Conservation (phyloP, 2,329 filamentous ascomycete species). For the Cordyceps fumosorosea region DNA sequence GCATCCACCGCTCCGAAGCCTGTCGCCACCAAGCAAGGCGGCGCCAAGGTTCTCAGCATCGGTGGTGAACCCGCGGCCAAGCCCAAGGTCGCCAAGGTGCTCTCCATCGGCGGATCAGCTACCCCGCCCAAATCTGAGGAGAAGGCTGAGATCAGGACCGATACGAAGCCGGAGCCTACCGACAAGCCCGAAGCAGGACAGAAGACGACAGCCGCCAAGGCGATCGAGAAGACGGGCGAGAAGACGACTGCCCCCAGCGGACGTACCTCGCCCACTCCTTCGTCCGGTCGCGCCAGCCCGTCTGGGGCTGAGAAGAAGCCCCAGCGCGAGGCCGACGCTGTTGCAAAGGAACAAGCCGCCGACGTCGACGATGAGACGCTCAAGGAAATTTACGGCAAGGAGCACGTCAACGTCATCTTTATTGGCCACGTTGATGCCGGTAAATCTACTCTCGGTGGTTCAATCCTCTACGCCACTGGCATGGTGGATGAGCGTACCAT, state of each 20-base stretch:
- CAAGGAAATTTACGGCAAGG: conserved; percentile 94
- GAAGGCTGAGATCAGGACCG: conserved; percentile 39
- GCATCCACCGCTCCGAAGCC: conserved; percentile 47
- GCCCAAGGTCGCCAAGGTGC: conserved; percentile 39
- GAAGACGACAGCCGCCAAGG: conserved; percentile 81
- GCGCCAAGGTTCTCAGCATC: conserved; percentile 73
- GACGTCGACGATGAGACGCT: conserved; percentile 68
- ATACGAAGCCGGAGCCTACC: conserved; percentile 42
- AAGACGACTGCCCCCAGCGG: conserved; percentile 47
- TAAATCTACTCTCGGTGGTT: conserved; percentile 92
- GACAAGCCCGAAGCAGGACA: conserved; percentile 61
- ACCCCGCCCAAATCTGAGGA: conserved; percentile 34
- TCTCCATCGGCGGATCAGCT: conserved; percentile 34
- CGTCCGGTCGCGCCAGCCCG: conserved; percentile 79
- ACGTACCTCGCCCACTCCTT: conserved; percentile 72
- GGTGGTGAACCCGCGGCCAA: conserved; percentile 53
- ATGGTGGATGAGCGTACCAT: conserved; percentile 99
- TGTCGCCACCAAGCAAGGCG: conserved; percentile 51
- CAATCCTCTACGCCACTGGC: conserved; percentile 85
- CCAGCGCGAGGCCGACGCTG: conserved; percentile 68
- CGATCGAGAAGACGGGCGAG: conserved; percentile 85
- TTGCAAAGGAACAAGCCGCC: conserved; percentile 74
- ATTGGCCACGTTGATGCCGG: conserved; percentile 97
- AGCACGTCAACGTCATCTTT: conserved; percentile 90
- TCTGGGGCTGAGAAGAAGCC: conserved; percentile 47